Evolutionary conservation across 2,329 filamentous ascomycete genomes (phyloP), one percentile per base, ranked within the genome.

Genomic region (Zymoseptoria tritici): DNA sequence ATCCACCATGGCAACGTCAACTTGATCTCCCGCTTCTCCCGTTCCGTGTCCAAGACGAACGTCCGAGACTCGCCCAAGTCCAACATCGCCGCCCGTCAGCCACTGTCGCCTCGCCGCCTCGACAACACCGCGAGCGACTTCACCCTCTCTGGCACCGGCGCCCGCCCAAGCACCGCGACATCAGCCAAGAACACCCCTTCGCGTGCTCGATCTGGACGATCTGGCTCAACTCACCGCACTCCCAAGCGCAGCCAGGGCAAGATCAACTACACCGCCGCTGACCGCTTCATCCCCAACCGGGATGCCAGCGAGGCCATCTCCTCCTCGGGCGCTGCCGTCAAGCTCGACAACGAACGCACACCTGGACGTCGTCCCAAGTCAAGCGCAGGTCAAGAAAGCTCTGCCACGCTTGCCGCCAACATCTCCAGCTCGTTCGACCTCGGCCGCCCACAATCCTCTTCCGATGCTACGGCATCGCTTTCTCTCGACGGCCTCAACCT

Each of bases 261-360:
- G 58, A 78, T 83, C 68, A 73, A 79, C 66, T 75, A 75, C 70
- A 73, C 68, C 55, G 71, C 73, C 52, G 91, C 87, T 49, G 94
- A 99, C 75, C 87, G 94, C 57, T 99, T 97, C 80, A 97, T 99
- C 67, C 93, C 94, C 67, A 97, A 96, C 80, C 89, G 94, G 31
- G 84, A 83, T 55, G 89, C 92, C 65, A 96, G 92, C 79, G 94
- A 95, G 56, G 92, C 89, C 58, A 89, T 96, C 72, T 82, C 87
- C 71, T 65, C 69, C 24, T 65, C 67, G 53, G 91, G 91, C 67
- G 83, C 83, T 60, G 90, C 91, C 62, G 88, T 90, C 57, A 97
- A 97, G 83, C 84, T 93, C 52, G 89, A 94, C 57, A 76, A 82
- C 53, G 88, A 93, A 63, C 88, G 92, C 62, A 83, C 87, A 49